phyloP scores from a whole-genome alignment of 225 moss, liverwort and hornwort genomes.

The Marchantia polymorpha region DNA sequence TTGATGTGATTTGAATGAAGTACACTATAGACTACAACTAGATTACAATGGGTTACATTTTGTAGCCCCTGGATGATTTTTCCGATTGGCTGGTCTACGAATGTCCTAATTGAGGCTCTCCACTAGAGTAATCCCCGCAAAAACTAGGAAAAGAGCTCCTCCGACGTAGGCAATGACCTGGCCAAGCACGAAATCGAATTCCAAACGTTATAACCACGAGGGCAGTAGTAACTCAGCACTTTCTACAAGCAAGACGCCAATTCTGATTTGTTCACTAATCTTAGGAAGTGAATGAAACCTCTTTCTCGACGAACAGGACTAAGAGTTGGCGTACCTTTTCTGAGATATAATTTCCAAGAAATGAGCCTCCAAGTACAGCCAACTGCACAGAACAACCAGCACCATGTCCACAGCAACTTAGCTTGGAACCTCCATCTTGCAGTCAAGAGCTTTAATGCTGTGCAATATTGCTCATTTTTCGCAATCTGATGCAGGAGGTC shows the following conservation, averaged over 20 bases:
- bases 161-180: conserved; percentile 63
- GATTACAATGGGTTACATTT: conserved; percentile 7
- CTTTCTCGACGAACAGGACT: too few relatives aligned
- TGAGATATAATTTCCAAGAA: conserved; percentile 77
- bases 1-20: not conserved
- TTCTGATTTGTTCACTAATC: too few relatives aligned
- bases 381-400: conserved; percentile 35
- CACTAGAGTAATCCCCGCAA: conserved; percentile 65
- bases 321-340: conserved; percentile 56
- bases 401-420: not conserved
- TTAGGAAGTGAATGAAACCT: too few relatives aligned
- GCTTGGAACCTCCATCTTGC: not conserved
- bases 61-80: conserved; percentile 1
- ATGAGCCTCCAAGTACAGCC: conserved; percentile 89
- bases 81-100: not conserved
- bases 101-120: conserved; percentile 54
- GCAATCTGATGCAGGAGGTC: not conserved
- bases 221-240: too few relatives aligned
- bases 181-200: not conserved
- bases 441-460: too few relatives aligned
- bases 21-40: not conserved
- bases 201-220: not conserved
- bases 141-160: conserved; percentile 74
- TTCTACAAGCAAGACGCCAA: too few relatives aligned
- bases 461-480: too few relatives aligned